Evolutionary conservation across 2,329 filamentous ascomycete genomes (phyloP).

Genomic region (Chrysoporthe deuterocubensis): DNA sequence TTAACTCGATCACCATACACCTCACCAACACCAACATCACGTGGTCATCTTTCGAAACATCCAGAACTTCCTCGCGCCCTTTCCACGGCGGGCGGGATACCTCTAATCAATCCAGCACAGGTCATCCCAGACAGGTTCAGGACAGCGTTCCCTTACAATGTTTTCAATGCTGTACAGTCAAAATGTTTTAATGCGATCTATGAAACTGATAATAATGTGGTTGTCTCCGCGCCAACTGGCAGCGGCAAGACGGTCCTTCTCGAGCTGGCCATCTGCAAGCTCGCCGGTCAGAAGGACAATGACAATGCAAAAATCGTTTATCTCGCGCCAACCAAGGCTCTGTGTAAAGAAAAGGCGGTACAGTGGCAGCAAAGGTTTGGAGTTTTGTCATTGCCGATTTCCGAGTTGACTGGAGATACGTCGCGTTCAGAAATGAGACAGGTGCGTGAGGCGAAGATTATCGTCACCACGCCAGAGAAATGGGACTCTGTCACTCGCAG

Average conservation of each 20-base stretch:
- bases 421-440: slow-evolving; percentile 66
- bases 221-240: slow-evolving; percentile 80
- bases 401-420: slow-evolving; percentile 83
- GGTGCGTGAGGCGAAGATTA: slow-evolving; percentile 77
- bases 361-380: slow-evolving; percentile 81
- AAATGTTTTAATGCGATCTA: slow-evolving; percentile 74
- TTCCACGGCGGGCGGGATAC: slow-evolving; percentile 45
- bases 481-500: slow-evolving; percentile 90
- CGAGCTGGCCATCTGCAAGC: slow-evolving; percentile 79
- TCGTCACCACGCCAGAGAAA: slow-evolving; percentile 87
- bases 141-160: slow-evolving; percentile 70
- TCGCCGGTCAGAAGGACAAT: slow-evolving; percentile 60
- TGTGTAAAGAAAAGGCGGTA: slow-evolving; percentile 75
- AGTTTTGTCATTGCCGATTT: slow-evolving; percentile 68
- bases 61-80: slow-evolving; percentile 32
- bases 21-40: not conserved
- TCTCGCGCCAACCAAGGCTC: slow-evolving; percentile 81
- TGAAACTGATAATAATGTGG: slow-evolving; percentile 72
- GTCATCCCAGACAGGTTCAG: slow-evolving; percentile 72
- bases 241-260: slow-evolving; percentile 84
- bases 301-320: slow-evolving; percentile 80
- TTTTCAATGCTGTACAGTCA: slow-evolving; percentile 84
- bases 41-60: not conserved
- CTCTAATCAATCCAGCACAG: slow-evolving; percentile 47
- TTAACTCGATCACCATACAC: not conserved